Evolutionary conservation across 208 protist genomes (phyloP).

Genomic region (Endotrypanum monterogeii): DNA sequence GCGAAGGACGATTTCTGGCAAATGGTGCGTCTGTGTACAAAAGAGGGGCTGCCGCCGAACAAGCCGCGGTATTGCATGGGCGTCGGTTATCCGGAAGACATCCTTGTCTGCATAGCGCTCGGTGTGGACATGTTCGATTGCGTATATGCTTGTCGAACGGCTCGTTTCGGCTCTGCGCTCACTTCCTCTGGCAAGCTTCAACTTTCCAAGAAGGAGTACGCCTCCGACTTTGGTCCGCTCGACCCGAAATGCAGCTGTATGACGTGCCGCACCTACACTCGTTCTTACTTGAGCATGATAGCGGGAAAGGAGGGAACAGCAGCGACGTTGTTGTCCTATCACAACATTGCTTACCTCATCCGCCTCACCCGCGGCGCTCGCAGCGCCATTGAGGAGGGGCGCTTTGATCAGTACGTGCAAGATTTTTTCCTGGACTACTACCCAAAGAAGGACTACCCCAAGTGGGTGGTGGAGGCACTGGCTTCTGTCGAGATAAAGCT

Average conservation of each 20-base stretch:
- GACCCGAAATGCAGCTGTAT: slow-evolving; percentile 92
- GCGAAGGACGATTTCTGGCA: slow-evolving; percentile 98
- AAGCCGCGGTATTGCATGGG: slow-evolving; percentile 99
- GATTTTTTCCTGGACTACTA: slow-evolving; percentile 89
- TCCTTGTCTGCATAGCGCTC: slow-evolving; percentile 98
- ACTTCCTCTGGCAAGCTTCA: slow-evolving; percentile 86
- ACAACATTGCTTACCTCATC: slow-evolving; percentile 98
- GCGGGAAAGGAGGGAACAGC: slow-evolving; percentile 86
- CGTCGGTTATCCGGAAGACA: slow-evolving; percentile 98
- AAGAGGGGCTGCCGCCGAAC: slow-evolving; percentile 79
- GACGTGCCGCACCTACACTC: slow-evolving; percentile 93
- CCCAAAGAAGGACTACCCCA: slow-evolving; percentile 83
- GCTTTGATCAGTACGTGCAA: slow-evolving; percentile 86
- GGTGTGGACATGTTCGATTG: slow-evolving; percentile 99
- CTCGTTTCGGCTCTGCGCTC: slow-evolving; percentile 96
- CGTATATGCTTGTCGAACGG: slow-evolving; percentile 98
- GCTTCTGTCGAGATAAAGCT: slow-evolving; percentile 77
- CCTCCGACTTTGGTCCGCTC: slow-evolving; percentile 74
- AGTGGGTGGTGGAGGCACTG: slow-evolving; percentile 89
- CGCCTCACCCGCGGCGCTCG: slow-evolving; percentile 90
- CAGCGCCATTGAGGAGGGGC: slow-evolving; percentile 73
- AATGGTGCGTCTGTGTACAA: slow-evolving; percentile 92
- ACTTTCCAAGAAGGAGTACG: slow-evolving; percentile 71
- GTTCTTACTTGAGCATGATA: slow-evolving; percentile 94
- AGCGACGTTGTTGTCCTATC: slow-evolving; percentile 95